Base-by-base conservation (phyloP, 2,329 filamentous ascomycete species). In the Byssochlamys sp. region DNA sequence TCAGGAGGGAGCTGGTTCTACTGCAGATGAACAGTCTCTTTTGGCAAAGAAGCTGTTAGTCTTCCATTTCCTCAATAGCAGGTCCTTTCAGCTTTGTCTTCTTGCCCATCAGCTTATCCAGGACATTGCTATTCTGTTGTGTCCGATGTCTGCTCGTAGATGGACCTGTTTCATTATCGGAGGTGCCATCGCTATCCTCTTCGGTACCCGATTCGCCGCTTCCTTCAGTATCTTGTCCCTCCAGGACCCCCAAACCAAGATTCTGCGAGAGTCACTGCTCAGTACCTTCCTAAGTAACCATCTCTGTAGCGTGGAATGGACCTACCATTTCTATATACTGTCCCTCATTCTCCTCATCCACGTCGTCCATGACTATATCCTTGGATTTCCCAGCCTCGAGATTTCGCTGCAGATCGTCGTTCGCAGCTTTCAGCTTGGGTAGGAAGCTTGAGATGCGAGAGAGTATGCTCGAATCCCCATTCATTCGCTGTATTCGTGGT, bases 301-400 rank as follows among this genome's bases (percentile, higher is more conserved):
- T 55, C 35, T 53, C 19, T 35, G 14, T 19, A 11, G 28, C 24
- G 1, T 29, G 14, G 45, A 35, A 26, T 3, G 49, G 25, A 59
- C 69, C 26, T 66, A 73, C 72, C 73, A 77, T 76, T 59, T 77
- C 74, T 58, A 77, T 75, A 60, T 76, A 76, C 55, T 69, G 67
- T 33, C 63, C 67, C 27, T 69, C 69, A 48, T 63, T 66, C 6
- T 66, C 65, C 7, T 71, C 71, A 28, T 67, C 62, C 26, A 66
- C 69, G 35, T 71, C 63, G 57, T 77, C 74, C 57, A 76, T 56
- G 19, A 66, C 60, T 27, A 70, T 53, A 55, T 73, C 69, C 11
- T 64, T 63, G 0, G 60, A 64, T 27, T 66, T 61, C 1, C 71
- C 71, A 2, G 69, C 68, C 25, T 69, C 68, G 59, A 76, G 72